Evolutionary conservation across 306 rosid genomes (phyloP).

Genomic region (Lotus japonicus): DNA sequence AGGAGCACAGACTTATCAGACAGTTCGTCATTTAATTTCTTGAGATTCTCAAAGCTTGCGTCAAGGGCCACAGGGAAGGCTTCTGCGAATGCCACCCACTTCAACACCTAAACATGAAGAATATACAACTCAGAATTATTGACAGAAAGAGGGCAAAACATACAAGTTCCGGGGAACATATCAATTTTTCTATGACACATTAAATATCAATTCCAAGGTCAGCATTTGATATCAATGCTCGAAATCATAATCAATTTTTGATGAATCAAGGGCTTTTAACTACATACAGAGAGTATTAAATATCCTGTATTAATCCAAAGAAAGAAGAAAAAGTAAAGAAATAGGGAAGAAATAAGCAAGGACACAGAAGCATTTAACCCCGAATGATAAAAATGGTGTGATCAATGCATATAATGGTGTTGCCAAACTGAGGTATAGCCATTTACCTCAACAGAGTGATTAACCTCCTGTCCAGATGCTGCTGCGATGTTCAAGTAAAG

Average conservation of each 20-base stretch:
- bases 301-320: neutral
- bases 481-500: constrained; percentile 36
- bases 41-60: constrained; percentile 50
- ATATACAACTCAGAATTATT: neutral
- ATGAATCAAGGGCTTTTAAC: neutral
- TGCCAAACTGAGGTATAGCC: neutral
- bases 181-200: neutral
- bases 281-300: neutral
- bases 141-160: neutral
- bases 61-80: constrained; percentile 46
- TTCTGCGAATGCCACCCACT: constrained; percentile 74
- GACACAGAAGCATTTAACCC: neutral
- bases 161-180: neutral
- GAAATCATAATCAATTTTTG: neutral
- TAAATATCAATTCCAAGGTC: too few species aligned
- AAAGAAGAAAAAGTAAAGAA: neutral
- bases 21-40: constrained; percentile 54
- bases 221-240: neutral
- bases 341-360: neutral
- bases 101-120: constrained; percentile 40
- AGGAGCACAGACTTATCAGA: constrained; percentile 56
- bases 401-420: neutral
- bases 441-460: constrained; percentile 40
- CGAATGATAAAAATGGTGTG: neutral
- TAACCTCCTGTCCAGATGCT: constrained; percentile 28